These are phyloP conservation scores for Cantharellus anzutake DNA, from an alignment of 768 basidiomycete species.

Conservation along the genomic window DNA sequence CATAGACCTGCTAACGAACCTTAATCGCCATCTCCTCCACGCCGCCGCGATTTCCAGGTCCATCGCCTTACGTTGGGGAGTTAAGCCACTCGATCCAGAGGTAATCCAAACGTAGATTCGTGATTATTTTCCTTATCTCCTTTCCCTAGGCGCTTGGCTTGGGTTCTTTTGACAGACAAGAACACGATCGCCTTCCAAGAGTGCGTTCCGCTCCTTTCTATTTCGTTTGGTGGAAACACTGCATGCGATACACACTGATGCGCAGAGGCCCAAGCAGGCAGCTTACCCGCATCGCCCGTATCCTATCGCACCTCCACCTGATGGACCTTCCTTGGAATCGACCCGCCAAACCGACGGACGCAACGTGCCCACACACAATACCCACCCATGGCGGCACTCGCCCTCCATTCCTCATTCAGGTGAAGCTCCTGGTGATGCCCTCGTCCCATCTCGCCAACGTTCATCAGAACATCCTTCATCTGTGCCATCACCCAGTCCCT, in stretches of 20 bases:
- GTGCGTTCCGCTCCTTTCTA: too few relatives aligned
- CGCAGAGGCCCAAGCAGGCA: background rate
- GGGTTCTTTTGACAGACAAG: background rate
- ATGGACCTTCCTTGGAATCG: too few relatives aligned
- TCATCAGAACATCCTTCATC: too few relatives aligned
- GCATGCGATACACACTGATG: background rate
- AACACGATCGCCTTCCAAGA: background rate
- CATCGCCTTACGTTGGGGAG: background rate
- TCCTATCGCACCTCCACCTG: too few relatives aligned
- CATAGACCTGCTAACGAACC: background rate
- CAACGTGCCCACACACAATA: too few relatives aligned
- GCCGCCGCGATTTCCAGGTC: background rate
- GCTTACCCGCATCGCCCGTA: background rate
- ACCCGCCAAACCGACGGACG: too few relatives aligned
- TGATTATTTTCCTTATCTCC: background rate
- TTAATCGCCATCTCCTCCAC: background rate
- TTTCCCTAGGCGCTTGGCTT: background rate
- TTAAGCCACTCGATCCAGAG: background rate
- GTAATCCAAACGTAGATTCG: background rate
- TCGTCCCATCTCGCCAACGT: too few relatives aligned
- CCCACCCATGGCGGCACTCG: too few relatives aligned
- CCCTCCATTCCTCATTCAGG: too few relatives aligned
- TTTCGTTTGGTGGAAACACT: background rate
- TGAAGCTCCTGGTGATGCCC: too few relatives aligned
- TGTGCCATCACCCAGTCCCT: too few relatives aligned